phyloP scores from a whole-genome alignment of 805 yeast species.

The Groenewaldozyma tartarivorans region DNA sequence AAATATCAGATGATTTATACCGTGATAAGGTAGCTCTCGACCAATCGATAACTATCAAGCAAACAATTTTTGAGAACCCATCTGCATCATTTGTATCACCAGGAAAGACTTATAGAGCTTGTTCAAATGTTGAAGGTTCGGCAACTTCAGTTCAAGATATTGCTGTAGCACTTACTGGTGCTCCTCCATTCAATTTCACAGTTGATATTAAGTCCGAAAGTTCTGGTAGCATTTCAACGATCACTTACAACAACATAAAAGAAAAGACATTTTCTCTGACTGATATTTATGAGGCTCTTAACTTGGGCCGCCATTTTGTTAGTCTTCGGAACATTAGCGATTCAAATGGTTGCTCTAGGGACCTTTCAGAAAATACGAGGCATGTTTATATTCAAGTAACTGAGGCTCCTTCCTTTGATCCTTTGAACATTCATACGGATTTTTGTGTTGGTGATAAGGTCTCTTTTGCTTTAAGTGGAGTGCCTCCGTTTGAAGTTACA shows the following conservation, averaged over 20 bases:
- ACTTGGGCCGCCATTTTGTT: conserved; percentile 63
- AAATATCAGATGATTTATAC: conserved; percentile 55
- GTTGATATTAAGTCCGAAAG: conserved; percentile 52
- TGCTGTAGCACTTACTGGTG: conserved; percentile 46
- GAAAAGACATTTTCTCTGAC: conserved; percentile 30
- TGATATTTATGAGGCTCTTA: conserved; percentile 41
- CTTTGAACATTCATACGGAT: conserved; percentile 34
- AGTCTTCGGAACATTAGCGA: conserved; percentile 53
- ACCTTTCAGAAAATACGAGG: conserved; percentile 34
- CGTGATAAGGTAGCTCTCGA: conserved; percentile 12
- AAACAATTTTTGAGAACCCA: conserved; percentile 57
- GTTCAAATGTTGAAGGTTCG: conserved; percentile 30
- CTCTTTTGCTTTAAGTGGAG: conserved; percentile 64
- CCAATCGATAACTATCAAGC: conserved; percentile 30
- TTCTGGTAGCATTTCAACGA: conserved; percentile 41
- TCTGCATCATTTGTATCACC: conserved; percentile 39
- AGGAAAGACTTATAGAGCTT: conserved; percentile 42
- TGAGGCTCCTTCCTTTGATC: conserved; percentile 62
- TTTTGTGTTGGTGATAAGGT: conserved; percentile 93
- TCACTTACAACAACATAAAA: conserved; percentile 37
- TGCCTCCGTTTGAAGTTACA: conserved; percentile 66
- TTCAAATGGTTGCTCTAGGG: conserved; percentile 56
- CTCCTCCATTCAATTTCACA: conserved; percentile 50
- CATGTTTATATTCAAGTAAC: conserved; percentile 52
- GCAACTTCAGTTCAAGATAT: conserved; percentile 39